A percentile compares a stretch with the other conserved stretches of the same genome.
Evolutionary conservation across 129 eudicot genomes (phyloP).

Genomic region (Deinandra increscens): DNA sequence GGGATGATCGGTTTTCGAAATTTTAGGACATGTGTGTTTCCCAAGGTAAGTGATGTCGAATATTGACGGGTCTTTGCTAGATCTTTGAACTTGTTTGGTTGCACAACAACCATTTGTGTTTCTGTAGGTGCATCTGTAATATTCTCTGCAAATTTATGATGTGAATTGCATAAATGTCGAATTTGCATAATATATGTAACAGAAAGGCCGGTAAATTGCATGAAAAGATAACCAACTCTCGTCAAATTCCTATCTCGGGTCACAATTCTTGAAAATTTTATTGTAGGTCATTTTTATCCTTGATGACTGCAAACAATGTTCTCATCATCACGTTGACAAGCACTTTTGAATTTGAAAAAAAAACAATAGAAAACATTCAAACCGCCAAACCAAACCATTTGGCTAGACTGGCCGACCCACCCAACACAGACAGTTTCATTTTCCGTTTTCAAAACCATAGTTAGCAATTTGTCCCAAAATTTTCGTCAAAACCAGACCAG

Average conservation of each 20-base stretch:
- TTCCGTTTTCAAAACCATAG: not conserved
- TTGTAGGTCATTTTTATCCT: not conserved
- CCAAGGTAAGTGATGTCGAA: conserved; percentile 36
- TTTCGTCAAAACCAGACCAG: not conserved
- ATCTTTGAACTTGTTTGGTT: conserved; percentile 39
- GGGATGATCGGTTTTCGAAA: conserved; percentile 26
- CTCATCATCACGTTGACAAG: not conserved
- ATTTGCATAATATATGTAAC: not conserved
- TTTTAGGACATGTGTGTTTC: conserved; percentile 34
- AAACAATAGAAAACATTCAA: not conserved
- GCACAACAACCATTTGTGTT: conserved; percentile 39
- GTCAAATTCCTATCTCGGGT: not conserved
- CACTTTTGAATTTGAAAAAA: not conserved
- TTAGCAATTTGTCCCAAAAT: not conserved
- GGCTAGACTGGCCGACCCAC: not conserved
- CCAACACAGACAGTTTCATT: not conserved
- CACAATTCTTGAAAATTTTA: not conserved
- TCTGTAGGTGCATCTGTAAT: conserved; percentile 37
- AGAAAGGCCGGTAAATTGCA: not conserved
- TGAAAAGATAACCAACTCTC: not conserved
- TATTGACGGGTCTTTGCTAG: conserved; percentile 30
- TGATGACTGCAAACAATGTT: not conserved
- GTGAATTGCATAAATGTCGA: not conserved
- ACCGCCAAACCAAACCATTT: not conserved
- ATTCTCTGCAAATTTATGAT: conserved; percentile 26